Evolutionary conservation across 2,329 filamentous ascomycete species (phyloP), one percentile per base, ranked within the genome.

Genomic region (Beauveria medogensis): DNA sequence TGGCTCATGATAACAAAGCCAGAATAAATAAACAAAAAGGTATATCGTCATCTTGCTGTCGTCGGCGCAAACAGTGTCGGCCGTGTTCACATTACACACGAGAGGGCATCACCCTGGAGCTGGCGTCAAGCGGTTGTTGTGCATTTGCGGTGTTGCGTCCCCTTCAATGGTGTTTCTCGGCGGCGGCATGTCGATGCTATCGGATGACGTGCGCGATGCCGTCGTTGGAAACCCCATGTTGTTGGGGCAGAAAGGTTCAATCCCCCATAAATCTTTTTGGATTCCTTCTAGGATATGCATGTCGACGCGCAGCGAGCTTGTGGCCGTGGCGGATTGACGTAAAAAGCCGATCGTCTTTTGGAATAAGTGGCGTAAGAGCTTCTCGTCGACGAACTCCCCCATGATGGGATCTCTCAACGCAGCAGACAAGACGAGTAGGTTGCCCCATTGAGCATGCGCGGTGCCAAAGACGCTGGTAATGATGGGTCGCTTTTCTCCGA

Each of bases 381-480:
- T 72, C 53, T 76, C 74, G 3, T 84, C 72, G 22, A 96, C 80
- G 34, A 85, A 82, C 5, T 76, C 71, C 5, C 75, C 75, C 1
- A 95, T 80, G 28, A 80, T 75, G 5, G 78, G 81, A 52, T 93
- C 89, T 64, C 81, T 83, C 73, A 86, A 92, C 3, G 88, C 89
- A 1, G 93, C 92, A 28, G 90, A 86, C 3, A 99, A 83, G n/a
- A 95, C 91, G 54, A 97, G 80, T 69, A 97, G 84, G 71, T 97
- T 97, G 62, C 94, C 93, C 78, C 95, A 99, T 91, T 99, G 94
- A 6, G 93, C 92, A 80, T 97, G 93, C 64, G 92, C 89, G 20
- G 93, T 97, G 57, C 93, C 92, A 74, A 96, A 96, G 26, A 96
- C 87, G 68, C 97, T 97, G n/a, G 93, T 97, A 60, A 97, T 87